Percentiles rank a stretch among this genome's conserved stretches.
phyloP scores from a whole-genome alignment of 1,284 basidiomycete species.

The Fomitiporia mediterranea region DNA sequence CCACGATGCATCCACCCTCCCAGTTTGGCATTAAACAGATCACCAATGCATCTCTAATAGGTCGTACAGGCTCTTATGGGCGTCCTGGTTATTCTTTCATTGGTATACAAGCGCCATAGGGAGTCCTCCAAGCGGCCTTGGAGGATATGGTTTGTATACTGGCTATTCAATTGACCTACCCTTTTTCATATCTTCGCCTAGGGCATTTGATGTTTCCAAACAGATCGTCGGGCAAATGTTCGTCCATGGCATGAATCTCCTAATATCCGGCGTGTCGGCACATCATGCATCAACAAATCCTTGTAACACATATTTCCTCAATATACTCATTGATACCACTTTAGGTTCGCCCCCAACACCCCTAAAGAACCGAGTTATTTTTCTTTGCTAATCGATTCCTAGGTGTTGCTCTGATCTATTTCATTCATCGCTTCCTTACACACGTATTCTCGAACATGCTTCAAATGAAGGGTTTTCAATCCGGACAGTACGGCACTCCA shows the following conservation, averaged over 20 bases:
- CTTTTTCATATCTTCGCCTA: slow-evolving; percentile 28
- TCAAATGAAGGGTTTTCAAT: slow-evolving; percentile 72
- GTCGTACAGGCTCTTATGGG: slow-evolving; percentile 84
- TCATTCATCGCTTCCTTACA: slow-evolving; percentile 68
- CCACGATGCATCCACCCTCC: not conserved
- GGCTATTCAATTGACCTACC: not conserved
- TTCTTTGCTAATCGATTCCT: slow-evolving; percentile 10
- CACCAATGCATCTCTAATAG: slow-evolving; percentile 34
- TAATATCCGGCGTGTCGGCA: slow-evolving; percentile 71
- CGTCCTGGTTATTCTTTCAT: slow-evolving; percentile 76
- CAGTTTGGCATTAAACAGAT: not conserved
- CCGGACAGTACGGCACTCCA: slow-evolving; percentile 84
- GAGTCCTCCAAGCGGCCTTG: slow-evolving; percentile 85
- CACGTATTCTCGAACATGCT: slow-evolving; percentile 63
- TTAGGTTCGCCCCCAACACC: slow-evolving; percentile 49
- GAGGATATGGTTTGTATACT: slow-evolving; percentile 74
- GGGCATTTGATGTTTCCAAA: slow-evolving; percentile 87
- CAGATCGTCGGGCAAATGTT: slow-evolving; percentile 91
- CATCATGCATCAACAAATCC: slow-evolving; percentile 71
- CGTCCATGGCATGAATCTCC: slow-evolving; percentile 83
- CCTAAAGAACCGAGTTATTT: slow-evolving; percentile 7
- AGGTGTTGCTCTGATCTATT: slow-evolving; percentile 86
- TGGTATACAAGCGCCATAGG: slow-evolving; percentile 85
- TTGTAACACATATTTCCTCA: slow-evolving; percentile 90
- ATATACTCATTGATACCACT: slow-evolving; percentile 93